These are phyloP conservation scores for Chlamydomonas sp. DNA, from an alignment of 139 green algal genomes.

Conservation along the genomic window DNA sequence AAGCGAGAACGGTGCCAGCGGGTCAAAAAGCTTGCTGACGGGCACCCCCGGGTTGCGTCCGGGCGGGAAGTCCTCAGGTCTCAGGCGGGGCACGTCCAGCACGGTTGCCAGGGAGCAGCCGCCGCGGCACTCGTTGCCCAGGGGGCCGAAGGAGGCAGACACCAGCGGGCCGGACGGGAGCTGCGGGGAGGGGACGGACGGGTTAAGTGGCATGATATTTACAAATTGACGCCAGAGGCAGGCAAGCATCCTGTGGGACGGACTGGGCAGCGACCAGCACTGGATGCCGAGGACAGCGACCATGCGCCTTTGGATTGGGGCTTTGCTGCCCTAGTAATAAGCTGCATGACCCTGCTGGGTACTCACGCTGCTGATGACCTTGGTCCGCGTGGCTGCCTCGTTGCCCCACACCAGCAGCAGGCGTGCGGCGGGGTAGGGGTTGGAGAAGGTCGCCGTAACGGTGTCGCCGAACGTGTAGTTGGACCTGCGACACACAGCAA, in stretches of 20 bases:
- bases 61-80: too few relatives aligned
- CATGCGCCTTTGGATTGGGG: too few relatives aligned
- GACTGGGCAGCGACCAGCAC: too few relatives aligned
- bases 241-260: too few relatives aligned
- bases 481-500: neutral
- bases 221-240: too few relatives aligned
- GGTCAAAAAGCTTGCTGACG: slow-evolving; percentile 44
- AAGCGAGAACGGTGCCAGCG: slow-evolving; percentile 7
- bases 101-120: slow-evolving; percentile 34
- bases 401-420: slow-evolving; percentile 56
- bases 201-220: too few relatives aligned
- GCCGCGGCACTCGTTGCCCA: slow-evolving; percentile 46
- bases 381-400: neutral
- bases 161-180: slow-evolving; percentile 13
- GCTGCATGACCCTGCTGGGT: too few relatives aligned
- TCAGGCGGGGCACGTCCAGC: slow-evolving; percentile 30
- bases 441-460: slow-evolving; percentile 31
- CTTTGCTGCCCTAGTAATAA: too few relatives aligned
- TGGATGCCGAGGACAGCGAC: too few relatives aligned
- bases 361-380: neutral
- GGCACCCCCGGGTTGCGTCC: neutral
- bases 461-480: neutral
- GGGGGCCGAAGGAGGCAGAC: slow-evolving; percentile 6
- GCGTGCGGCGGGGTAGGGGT: slow-evolving; percentile 39
- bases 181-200: neutral